phyloP scores from a whole-genome alignment of 225 moss, liverwort and hornwort species.

The Polytrichum commune region DNA sequence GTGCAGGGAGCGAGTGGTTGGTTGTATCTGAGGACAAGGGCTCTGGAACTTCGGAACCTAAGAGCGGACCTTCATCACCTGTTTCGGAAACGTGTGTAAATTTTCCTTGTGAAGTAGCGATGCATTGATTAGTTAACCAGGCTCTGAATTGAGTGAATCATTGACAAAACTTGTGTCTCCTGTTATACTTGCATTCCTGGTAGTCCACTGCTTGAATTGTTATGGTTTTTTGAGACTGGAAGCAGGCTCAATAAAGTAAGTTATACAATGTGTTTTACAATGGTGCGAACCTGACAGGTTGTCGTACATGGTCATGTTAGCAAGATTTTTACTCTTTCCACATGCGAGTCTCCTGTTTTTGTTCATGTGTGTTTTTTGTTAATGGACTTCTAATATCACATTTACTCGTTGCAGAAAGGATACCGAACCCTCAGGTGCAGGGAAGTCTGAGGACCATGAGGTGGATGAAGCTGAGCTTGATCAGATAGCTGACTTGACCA shows the following conservation, averaged over 20 bases:
- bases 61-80: conserved; percentile 52
- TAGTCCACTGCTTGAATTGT: not conserved
- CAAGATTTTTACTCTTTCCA: not conserved
- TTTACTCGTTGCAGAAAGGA: conserved; percentile 29
- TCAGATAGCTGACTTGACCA: conserved; percentile 37
- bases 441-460: conserved; percentile 36
- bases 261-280: not conserved
- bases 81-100: conserved; percentile 38
- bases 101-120: not conserved
- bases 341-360: not conserved
- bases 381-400: not conserved
- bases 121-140: not conserved
- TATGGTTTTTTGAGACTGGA: no score
- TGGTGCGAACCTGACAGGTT: not conserved
- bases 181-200: not conserved
- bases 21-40: conserved; percentile 87
- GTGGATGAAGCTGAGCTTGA: conserved; percentile 49
- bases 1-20: conserved; percentile 93
- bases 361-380: not conserved
- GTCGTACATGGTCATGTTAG: not conserved
- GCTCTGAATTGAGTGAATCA: not conserved
- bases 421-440: conserved; percentile 25
- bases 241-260: not conserved
- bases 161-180: not conserved
- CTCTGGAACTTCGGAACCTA: conserved; percentile 49